Evolutionary conservation across 2,329 filamentous ascomycete genomes (phyloP).

Genomic region (Colletotrichum karsti): DNA sequence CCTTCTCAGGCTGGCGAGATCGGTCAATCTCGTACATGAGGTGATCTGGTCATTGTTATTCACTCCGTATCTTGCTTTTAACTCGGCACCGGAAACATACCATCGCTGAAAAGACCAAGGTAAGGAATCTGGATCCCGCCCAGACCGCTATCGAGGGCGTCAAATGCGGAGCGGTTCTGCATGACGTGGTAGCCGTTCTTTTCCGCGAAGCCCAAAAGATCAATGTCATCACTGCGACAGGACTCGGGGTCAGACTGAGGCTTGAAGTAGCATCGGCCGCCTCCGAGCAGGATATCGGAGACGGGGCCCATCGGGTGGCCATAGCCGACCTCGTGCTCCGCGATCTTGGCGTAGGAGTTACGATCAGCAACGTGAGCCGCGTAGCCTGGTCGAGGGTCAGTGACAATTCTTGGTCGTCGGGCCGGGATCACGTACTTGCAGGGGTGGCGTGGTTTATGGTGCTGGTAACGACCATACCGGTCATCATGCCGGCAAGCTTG

Average conservation of each 20-base stretch:
- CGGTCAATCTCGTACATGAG: conserved; percentile 47
- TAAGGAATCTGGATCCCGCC: conserved; percentile 42
- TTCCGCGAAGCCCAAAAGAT: conserved; percentile 44
- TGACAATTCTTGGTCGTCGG: not conserved
- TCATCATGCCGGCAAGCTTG: conserved; percentile 47
- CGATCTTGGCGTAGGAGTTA: conserved; percentile 44
- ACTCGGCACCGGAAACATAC: conserved; percentile 20
- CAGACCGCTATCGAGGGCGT: conserved; percentile 37
- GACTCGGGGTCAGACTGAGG: conserved; percentile 43
- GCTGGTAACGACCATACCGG: conserved; percentile 50
- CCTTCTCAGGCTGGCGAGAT: conserved; percentile 35
- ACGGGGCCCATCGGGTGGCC: conserved; percentile 46
- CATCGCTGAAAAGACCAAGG: conserved; percentile 48
- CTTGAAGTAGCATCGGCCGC: conserved; percentile 50
- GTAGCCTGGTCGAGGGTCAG: conserved; percentile 32
- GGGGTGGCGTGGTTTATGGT: conserved; percentile 47
- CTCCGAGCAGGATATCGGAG: conserved; percentile 49
- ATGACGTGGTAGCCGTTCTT: conserved; percentile 44
- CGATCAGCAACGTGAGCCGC: conserved; percentile 43
- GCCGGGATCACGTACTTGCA: conserved; percentile 31
- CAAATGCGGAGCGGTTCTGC: conserved; percentile 43
- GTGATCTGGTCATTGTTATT: conserved; percentile 21
- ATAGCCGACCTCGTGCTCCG: conserved; percentile 47
- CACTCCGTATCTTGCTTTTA: not conserved
- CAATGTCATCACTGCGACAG: conserved; percentile 45